Base-by-base conservation (phyloP, 2,329 filamentous ascomycete genomes). In the Dactylellina sp. region DNA sequence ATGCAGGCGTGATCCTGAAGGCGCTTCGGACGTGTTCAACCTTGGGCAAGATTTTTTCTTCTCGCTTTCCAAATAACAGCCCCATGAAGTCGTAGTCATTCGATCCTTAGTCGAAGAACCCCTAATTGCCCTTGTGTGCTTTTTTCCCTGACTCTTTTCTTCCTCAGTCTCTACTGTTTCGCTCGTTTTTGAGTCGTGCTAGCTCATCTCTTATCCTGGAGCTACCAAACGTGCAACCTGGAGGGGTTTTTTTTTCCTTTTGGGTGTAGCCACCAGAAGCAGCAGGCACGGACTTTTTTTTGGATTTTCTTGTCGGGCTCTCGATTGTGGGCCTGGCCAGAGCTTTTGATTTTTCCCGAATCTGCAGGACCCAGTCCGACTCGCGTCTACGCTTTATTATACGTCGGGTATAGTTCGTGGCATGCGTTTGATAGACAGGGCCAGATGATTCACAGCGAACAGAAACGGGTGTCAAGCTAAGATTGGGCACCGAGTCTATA, bases 11-110 rank as follows among this genome's bases (percentile, higher is more conserved):
- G 63, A 68, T 68, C 63, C 63, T 68, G 35, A 68, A 40, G 35
- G 32, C 63, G 63, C 59, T 53, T 68, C 44, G 55, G 47, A 68
- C 63, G 63, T 68, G 53, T 68, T 68, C 63, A 68, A 68, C 63
- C 62, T 68, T 68, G 63, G 35, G 37, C 53, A 24, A 68, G 63
- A 68, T 56, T 35, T 64, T 63, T 46, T 46, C 37, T 46, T n/a
- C 55, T 50, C 49, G 53, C 46, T 68, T 66, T 46, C 50, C 53
- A 46, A 66, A 68, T 68, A 59, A 22, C 52, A 37, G 46, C 52
- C 14, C 37, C 42, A 66, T 40, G 25, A 60, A 60, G 28, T 65
- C 28, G 40, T 49, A 60, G 63, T 68, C 53, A 68, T 68, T 52
- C 63, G 44, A 60, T 46, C 24, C 32, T 68, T 53, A 66, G 52